phyloP scores from a whole-genome alignment of 2,329 filamentous ascomycete species.

The Xylaria sp. region DNA sequence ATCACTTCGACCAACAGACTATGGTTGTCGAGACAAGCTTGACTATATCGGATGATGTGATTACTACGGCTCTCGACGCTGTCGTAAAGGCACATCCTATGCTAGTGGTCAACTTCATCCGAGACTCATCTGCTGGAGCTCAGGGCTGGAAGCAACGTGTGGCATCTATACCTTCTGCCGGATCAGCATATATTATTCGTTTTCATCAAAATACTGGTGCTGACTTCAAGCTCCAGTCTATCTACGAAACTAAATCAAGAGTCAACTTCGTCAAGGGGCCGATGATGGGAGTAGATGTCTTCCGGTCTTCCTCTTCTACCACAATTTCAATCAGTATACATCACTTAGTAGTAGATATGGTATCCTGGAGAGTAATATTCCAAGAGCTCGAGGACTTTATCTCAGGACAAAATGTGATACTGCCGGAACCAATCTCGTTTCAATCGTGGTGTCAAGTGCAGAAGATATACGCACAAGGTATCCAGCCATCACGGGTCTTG shows the following conservation, averaged over 20 bases:
- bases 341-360: conserved; percentile 14
- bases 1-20: conserved; percentile 12
- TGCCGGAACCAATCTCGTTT: conserved; percentile 5
- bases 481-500: conserved; percentile 2
- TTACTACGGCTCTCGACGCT: not conserved
- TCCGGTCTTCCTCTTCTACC: not conserved
- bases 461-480: conserved; percentile 1
- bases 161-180: not conserved
- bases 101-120: not conserved
- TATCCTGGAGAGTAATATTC: conserved; percentile 14
- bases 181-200: not conserved
- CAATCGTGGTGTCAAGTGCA: conserved; percentile 17
- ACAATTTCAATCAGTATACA: conserved; percentile 12
- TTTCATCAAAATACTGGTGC: not conserved
- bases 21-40: conserved; percentile 10
- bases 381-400: conserved; percentile 13
- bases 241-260: not conserved
- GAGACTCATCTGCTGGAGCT: not conserved
- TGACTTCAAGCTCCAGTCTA: conserved; percentile 1
- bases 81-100: not conserved
- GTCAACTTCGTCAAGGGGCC: not conserved
- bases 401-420: not conserved
- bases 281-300: conserved; percentile 3
- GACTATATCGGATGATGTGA: conserved; percentile 5
- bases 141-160: conserved; percentile 2